Base-by-base conservation (phyloP, 805 yeast species). In the Ascoidea asiatica region DNA sequence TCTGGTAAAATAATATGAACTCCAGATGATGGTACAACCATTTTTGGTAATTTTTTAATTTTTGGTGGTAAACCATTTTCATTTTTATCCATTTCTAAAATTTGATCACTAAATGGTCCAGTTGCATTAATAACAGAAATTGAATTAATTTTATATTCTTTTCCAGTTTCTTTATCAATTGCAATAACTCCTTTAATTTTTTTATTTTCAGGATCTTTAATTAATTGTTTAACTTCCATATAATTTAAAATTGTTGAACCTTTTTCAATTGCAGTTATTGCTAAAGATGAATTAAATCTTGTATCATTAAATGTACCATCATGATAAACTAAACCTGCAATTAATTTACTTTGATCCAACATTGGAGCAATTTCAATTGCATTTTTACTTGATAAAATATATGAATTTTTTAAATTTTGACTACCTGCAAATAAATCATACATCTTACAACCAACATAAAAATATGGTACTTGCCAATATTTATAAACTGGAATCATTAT, bases 381-480 rank as follows among this genome's bases (percentile, higher is more conserved):
- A 48, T 73, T 70, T 43, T 75, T 68, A 49, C 79, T 74, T 38
- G 84, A 71, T 59, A 87, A 69, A 50, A 87, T 61, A 55, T 85
- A 88, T 21, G 94, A 79, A 50, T 76, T 69, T 59, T 84, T 79
- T 62, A 89, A 72, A 67, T 87, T 86, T 63, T 87, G 90, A 50
- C 72, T 66, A 44, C 97, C 97, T 37, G 97, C 96, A 59, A 90
- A 81, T 64, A 89, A 66, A 64, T 89, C 97, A 66, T 89, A 89
- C 75, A 82, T 70, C 63, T 87, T 83, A 59, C 92, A 84, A 48
- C 97, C 97, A 38, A 75, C 79, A 66, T 82, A 89, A 68, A 83
- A 87, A 68, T 89, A 89, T 40, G 97, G 97, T 44, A 86, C 75
- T 69, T 88, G 95, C 96, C 96, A 89, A 75, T 86, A 85, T 57